Evolutionary conservation across 345 rosid genomes (phyloP).

Genomic region (Citrus medica): DNA sequence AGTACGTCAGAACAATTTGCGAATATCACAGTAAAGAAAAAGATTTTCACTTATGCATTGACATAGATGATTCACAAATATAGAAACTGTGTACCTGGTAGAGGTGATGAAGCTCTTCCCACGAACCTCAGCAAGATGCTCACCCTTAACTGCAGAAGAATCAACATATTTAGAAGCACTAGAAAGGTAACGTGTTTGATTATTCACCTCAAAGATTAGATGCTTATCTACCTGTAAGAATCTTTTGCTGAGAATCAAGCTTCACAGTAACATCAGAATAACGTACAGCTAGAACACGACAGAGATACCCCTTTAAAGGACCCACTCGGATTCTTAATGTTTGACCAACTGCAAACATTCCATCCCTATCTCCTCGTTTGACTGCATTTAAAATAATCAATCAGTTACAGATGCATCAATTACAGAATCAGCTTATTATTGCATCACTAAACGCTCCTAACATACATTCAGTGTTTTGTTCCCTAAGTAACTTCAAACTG

Average conservation of each 20-base stretch:
- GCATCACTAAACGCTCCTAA: slow-evolving; percentile 13
- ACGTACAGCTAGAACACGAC: slow-evolving; percentile 82
- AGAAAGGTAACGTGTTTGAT: slow-evolving; percentile 2
- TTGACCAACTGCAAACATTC: slow-evolving; percentile 78
- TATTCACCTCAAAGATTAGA: slow-evolving; percentile 8
- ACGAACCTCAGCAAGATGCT: slow-evolving; percentile 89
- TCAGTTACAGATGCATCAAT: slow-evolving; percentile 10
- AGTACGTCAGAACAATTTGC: slow-evolving; percentile 23
- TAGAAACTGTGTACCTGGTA: slow-evolving; percentile 35
- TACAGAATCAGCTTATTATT: neutral
- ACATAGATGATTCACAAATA: neutral
- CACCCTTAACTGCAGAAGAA: slow-evolving; percentile 64
- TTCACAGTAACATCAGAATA: slow-evolving; percentile 84
- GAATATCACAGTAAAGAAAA: slow-evolving; percentile 12
- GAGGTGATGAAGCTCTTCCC: slow-evolving; percentile 50
- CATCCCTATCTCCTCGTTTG: slow-evolving; percentile 63
- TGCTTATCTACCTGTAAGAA: slow-evolving; percentile 59
- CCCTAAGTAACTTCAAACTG: slow-evolving; percentile 21
- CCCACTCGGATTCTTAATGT: slow-evolving; percentile 87
- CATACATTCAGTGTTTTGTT: slow-evolving; percentile 57
- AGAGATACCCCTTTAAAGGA: slow-evolving; percentile 89
- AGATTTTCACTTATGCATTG: neutral
- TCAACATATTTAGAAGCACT: slow-evolving; percentile 16
- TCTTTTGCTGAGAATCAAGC: slow-evolving; percentile 84
- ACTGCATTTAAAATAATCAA: slow-evolving; percentile 46